Conservation (phyloP, 1,284 basidiomycete genomes). For the Ganoderma lingzhi region DNA sequence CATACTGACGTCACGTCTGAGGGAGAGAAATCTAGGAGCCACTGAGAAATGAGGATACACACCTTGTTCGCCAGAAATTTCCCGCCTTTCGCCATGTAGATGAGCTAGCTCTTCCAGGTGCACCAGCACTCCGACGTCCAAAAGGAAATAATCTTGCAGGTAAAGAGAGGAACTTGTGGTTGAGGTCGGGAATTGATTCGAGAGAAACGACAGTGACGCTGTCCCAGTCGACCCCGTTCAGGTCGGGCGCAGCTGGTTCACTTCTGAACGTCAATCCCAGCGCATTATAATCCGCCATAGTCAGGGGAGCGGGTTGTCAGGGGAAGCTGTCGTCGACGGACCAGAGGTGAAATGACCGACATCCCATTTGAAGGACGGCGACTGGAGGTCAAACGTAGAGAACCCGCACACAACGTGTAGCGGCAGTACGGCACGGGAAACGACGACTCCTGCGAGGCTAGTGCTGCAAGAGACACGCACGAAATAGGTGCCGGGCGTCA, state of each 20-base stretch:
- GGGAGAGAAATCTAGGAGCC: neutral
- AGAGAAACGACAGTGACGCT: slow-evolving; percentile 18
- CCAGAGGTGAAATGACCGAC: slow-evolving; percentile 1
- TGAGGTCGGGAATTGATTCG: slow-evolving; percentile 10
- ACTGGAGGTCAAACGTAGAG: neutral
- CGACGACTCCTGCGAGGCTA: slow-evolving; percentile 10
- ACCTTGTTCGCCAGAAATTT: slow-evolving; percentile 10
- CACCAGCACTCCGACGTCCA: slow-evolving; percentile 7
- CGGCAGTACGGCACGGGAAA: slow-evolving; percentile 18
- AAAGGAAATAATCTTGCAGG: neutral
- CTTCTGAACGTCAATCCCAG: slow-evolving; percentile 16
- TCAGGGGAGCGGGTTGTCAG: slow-evolving; percentile 2
- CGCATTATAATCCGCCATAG: slow-evolving; percentile 13
- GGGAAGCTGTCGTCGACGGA: slow-evolving; percentile 7
- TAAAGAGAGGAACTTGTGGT: slow-evolving; percentile 12
- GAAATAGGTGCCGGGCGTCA: slow-evolving; percentile 3
- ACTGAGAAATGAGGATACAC: neutral
- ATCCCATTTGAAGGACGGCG: slow-evolving; percentile 12
- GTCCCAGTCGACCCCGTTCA: slow-evolving; percentile 17
- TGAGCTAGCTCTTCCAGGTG: neutral
- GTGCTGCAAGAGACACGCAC: slow-evolving; percentile 5
- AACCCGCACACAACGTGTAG: slow-evolving; percentile 17
- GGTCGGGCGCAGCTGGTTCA: slow-evolving; percentile 2
- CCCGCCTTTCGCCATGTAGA: slow-evolving; percentile 7
- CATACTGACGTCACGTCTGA: slow-evolving; percentile 11